Base-by-base conservation (phyloP, 208 protist genomes). In the Tritrichomonas foetus region DNA sequence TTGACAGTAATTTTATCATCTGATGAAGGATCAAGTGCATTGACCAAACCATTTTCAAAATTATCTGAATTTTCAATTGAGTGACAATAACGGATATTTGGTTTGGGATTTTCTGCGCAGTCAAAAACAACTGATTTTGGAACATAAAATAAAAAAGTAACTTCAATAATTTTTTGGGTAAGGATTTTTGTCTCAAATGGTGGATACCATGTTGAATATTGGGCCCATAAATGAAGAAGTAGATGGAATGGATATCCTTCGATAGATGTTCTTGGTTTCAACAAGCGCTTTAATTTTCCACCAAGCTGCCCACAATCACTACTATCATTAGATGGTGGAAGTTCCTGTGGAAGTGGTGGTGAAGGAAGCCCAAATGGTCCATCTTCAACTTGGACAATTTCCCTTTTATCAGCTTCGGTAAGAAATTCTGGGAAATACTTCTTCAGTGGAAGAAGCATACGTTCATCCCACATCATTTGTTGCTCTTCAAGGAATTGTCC, bases 201-300 rank as follows among this genome's bases (percentile, higher is more conserved):
- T 3, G 47, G 41, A 50, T 53, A 89, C 25, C 39, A 33, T 27
- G 47, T 39, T 39, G 78, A 39, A 22, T 20, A 33, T 0, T 53
- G 8, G 2, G 27, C 20, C 78, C 78, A 89, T 39, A 53, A n/a
- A 14, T 89, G 44, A 30, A 89, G 13, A 14, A 89, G 41, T 39
- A 89, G 39, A 27, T 89, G 78, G 47, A 89, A 89, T 89, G 78
- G 78, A 47, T 53, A 89, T 41, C 78, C 78, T 39, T 8, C 57
- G 25, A 89, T 89, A 22, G 44, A 47, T 57, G 41, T 27, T 14
- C 3, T 89, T 14, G 41, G 47, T 20, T 57, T 57, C 47, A 53
- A 33, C 20, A 89, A 39, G 8, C 78, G 53, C 47, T 53, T 61
- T 33, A 89, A 27, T 33, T 89, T 13, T 1, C 16, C 44, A 61